These are phyloP conservation scores for Casuarina equisetifolia DNA, from an alignment of 306 rosid species.

Conservation along the genomic window DNA sequence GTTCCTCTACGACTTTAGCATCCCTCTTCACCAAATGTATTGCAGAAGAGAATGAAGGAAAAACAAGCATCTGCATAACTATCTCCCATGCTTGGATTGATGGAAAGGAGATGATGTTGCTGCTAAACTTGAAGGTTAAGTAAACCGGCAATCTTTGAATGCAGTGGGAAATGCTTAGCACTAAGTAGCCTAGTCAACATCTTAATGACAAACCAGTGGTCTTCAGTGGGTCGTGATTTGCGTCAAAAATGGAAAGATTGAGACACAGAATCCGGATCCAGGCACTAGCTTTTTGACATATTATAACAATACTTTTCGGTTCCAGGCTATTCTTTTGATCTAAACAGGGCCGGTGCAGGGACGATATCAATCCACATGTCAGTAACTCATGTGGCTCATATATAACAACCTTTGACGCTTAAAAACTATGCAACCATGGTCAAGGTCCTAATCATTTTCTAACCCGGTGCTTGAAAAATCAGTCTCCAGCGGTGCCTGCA, in stretches of 20 bases:
- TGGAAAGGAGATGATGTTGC: neutral
- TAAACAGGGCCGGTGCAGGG: constrained; percentile 2
- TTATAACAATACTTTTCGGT: too few species aligned
- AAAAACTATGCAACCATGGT: neutral
- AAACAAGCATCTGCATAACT: neutral
- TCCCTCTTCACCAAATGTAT: neutral
- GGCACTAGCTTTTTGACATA: neutral
- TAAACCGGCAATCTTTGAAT: neutral
- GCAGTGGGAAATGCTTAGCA: neutral
- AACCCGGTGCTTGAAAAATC: neutral
- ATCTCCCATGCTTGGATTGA: neutral
- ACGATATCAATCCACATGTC: neutral
- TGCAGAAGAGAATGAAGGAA: neutral
- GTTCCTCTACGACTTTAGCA: neutral
- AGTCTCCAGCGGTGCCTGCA: neutral
- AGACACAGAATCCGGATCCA: neutral
- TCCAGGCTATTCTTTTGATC: constrained; percentile 5
- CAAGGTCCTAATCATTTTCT: neutral
- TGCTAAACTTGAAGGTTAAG: neutral
- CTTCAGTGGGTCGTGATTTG: neutral
- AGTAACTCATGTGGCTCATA: neutral
- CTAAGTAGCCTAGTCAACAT: neutral
- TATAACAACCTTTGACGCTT: too few species aligned
- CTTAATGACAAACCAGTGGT: constrained; percentile 3
- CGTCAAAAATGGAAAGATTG: neutral